Percentiles rank a stretch among this genome's conserved stretches.
These are phyloP conservation scores for Suillus cothurnatus DNA, from an alignment of 768 basidiomycete species.

Conservation along the genomic window DNA sequence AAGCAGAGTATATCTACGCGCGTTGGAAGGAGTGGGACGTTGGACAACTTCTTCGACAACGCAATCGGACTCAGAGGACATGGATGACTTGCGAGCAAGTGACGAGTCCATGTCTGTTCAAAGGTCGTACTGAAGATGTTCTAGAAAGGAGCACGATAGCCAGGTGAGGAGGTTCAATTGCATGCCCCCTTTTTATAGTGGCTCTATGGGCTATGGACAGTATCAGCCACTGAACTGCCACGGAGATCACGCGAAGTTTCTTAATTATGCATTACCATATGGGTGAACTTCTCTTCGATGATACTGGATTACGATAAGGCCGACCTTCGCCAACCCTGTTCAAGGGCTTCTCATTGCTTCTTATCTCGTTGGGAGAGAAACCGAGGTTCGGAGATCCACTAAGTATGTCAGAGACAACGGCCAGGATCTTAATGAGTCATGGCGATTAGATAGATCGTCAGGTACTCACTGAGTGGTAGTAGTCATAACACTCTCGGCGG, in stretches of 20 bases:
- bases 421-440: too few species aligned
- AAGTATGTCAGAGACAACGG: too few species aligned
- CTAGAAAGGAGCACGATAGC: not conserved
- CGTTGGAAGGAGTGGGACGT: not conserved
- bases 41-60: not conserved
- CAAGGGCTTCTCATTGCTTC: not conserved
- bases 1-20: constrained; percentile 22
- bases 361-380: too few species aligned
- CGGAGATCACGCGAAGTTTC: not conserved
- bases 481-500: too few species aligned
- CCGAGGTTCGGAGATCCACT: too few species aligned
- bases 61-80: not conserved
- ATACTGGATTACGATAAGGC: too few species aligned
- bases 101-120: not conserved
- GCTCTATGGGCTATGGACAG: not conserved
- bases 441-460: too few species aligned
- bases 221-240: not conserved
- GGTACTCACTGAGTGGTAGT: too few species aligned
- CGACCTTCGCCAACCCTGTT: not conserved
- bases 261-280: not conserved
- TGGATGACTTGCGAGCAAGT: not conserved
- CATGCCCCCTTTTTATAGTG: not conserved
- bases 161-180: not conserved
- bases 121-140: not conserved
- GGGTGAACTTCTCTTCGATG: too few species aligned